phyloP scores from a whole-genome alignment of 371 early-diverging fungal species.

The Lichtheimia ramosa region DNA sequence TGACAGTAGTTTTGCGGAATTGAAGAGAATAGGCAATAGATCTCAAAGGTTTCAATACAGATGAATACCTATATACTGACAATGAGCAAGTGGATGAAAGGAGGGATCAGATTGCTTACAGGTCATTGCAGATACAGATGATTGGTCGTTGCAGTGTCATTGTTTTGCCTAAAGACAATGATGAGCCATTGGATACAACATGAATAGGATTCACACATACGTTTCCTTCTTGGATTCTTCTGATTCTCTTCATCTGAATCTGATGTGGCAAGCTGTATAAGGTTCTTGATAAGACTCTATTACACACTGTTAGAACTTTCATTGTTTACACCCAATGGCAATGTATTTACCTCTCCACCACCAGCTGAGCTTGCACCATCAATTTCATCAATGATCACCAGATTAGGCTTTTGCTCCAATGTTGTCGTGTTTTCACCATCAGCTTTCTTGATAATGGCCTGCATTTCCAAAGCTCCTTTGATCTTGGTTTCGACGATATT shows the following conservation, averaged over 20 bases:
- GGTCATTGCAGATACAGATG: conserved; percentile 98
- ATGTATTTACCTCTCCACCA: conserved; percentile 50
- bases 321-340: background rate
- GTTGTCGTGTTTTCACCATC: conserved; percentile 15
- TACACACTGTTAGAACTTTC: background rate
- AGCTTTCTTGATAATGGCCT: conserved; percentile 57
- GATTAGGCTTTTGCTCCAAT: conserved; percentile 68
- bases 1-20: conserved; percentile 67
- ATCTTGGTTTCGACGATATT: conserved; percentile 72
- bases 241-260: conserved; percentile 11
- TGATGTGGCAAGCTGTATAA: conserved; percentile 46
- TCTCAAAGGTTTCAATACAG: conserved; percentile 86
- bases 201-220: too few species aligned
- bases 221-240: background rate
- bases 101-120: conserved; percentile 39
- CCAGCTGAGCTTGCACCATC: conserved; percentile 86
- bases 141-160: conserved; percentile 85
- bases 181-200: too few species aligned
- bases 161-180: background rate
- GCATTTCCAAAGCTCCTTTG: conserved; percentile 73
- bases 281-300: conserved; percentile 80
- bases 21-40: conserved; percentile 69
- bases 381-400: conserved; percentile 95
- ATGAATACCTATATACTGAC: conserved; percentile 65
- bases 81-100: background rate